Percentiles rank a stretch among this genome's conserved stretches.
These are phyloP conservation scores for Buddleja alternifolia DNA, from an alignment of 257 asterid genomes.

Conservation along the genomic window DNA sequence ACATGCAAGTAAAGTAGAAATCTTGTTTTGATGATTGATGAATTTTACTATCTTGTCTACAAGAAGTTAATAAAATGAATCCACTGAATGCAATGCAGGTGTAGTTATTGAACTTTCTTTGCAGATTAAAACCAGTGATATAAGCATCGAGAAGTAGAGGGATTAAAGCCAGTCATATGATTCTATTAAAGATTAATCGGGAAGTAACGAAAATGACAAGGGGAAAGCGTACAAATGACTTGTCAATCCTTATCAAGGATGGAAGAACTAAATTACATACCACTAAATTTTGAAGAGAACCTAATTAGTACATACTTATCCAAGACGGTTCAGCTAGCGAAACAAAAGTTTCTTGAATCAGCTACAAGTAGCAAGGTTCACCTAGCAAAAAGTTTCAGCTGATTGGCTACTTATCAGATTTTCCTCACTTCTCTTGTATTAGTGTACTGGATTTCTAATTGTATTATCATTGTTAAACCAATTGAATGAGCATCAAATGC, in stretches of 20 bases:
- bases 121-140: constrained; percentile 1
- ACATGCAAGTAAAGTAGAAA: too few species aligned
- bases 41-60: neutral
- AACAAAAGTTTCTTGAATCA: constrained; percentile 3
- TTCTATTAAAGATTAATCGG: neutral
- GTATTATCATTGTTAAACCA: neutral
- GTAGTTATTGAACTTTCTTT: neutral
- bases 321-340: neutral
- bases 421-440: neutral
- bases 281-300: neutral
- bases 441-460: neutral
- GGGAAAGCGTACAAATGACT: too few species aligned
- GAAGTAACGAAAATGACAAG: neutral
- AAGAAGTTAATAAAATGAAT: constrained; percentile 3
- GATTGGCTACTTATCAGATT: neutral
- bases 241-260: neutral
- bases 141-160: neutral
- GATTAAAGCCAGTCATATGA: neutral
- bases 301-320: neutral
- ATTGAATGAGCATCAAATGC: neutral
- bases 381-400: neutral
- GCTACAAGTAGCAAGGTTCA: too few species aligned
- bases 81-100: neutral
- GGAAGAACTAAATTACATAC: neutral
- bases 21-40: neutral